Evolutionary conservation across 2,329 filamentous ascomycete species (phyloP).

Genomic region (Ambrosiella cleistominuta): DNA sequence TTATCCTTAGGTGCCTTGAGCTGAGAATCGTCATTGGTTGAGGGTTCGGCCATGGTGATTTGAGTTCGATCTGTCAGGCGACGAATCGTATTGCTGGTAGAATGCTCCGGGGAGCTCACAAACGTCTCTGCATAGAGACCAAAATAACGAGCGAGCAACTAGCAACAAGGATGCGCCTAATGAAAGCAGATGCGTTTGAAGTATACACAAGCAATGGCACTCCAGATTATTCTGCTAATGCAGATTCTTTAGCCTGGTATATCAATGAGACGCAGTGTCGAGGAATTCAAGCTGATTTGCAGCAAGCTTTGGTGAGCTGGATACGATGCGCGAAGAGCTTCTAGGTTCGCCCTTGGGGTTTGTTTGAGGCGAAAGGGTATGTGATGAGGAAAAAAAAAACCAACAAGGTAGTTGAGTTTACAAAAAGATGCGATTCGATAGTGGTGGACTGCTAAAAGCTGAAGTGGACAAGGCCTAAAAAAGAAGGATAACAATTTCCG

Average conservation of each 20-base stretch:
- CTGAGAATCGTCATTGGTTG: conserved; percentile 15
- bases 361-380: background rate
- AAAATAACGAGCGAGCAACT: background rate
- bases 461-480: background rate
- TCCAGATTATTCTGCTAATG: too few relatives aligned
- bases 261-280: background rate
- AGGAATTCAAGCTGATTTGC: background rate
- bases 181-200: too few relatives aligned
- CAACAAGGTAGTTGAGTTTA: background rate
- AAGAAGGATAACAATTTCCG: background rate
- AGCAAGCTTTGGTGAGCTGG: background rate
- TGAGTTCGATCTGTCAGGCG: background rate
- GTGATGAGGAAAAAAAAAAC: background rate
- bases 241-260: too few relatives aligned
- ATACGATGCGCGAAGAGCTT: background rate
- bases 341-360: background rate
- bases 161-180: too few relatives aligned
- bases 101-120: conserved; percentile 12
- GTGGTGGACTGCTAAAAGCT: background rate
- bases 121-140: conserved; percentile 10
- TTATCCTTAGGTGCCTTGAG: conserved; percentile 55
- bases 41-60: conserved; percentile 21
- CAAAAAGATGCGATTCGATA: background rate
- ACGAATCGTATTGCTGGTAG: background rate
- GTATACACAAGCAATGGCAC: too few relatives aligned